Conservation (phyloP, 495 filamentous ascomycete genomes). For the Venustampulla echinocandica region DNA sequence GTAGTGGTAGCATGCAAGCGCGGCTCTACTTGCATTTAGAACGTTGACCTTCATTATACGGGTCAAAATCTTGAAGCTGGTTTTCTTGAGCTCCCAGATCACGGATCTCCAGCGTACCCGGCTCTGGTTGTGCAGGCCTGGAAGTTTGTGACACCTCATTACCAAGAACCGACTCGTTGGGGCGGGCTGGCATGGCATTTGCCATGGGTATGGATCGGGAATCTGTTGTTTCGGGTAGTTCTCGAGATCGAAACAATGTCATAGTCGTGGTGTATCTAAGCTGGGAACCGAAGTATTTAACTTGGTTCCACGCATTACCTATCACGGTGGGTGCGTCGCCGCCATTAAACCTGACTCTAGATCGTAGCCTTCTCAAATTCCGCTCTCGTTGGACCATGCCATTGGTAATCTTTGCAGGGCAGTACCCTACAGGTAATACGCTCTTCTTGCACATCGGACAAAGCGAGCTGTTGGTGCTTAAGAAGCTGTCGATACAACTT, state of each 20-base stretch:
- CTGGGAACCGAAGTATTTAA: not conserved
- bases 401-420: constrained; percentile 64
- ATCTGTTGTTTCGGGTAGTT: no score
- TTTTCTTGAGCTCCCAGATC: constrained; percentile 8
- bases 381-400: constrained; percentile 71
- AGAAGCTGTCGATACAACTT: constrained; percentile 75
- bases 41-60: not conserved
- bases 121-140: constrained; percentile 1
- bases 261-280: no score
- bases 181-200: not conserved
- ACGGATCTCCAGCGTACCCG: constrained; percentile 10
- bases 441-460: constrained; percentile 83
- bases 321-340: not conserved
- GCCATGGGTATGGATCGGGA: not conserved
- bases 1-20: not conserved
- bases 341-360: constrained; percentile 13
- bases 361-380: constrained; percentile 38
- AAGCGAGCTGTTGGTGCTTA: constrained; percentile 60
- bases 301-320: not conserved
- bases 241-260: no score
- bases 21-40: constrained; percentile 14
- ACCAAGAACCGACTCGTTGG: not conserved
- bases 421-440: constrained; percentile 58
- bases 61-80: constrained; percentile 14
- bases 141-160: not conserved